Evolutionary conservation across 768 basidiomycete species (phyloP).

Genomic region (Chalciporus pseudorubinellus): DNA sequence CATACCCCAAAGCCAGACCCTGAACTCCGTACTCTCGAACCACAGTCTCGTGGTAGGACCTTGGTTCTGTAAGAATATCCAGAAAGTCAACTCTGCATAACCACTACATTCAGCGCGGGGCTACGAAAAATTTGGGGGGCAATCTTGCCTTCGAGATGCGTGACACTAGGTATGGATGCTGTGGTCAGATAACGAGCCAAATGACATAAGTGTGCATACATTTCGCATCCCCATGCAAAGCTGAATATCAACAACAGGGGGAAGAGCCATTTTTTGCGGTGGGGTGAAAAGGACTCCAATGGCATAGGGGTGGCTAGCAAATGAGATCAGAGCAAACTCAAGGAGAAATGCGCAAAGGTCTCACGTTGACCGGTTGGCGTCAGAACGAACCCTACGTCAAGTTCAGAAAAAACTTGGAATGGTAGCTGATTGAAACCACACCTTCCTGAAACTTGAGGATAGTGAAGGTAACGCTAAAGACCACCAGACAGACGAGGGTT

Average conservation of each 20-base stretch:
- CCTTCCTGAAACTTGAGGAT: conserved; percentile 74
- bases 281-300: conserved; percentile 45
- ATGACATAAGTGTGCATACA: conserved; percentile 46
- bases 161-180: conserved; percentile 45
- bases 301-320: conserved; percentile 57
- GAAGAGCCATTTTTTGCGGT: conserved; percentile 53
- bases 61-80: conserved; percentile 81
- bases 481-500: conserved; percentile 61
- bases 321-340: conserved; percentile 4
- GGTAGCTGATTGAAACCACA: conserved; percentile 19
- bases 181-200: conserved; percentile 4
- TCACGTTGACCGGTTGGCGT: conserved; percentile 12
- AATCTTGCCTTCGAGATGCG: conserved; percentile 72
- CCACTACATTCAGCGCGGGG: conserved; percentile 4
- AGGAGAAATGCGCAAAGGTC: neutral
- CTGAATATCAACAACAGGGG: conserved; percentile 72
- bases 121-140: neutral
- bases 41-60: conserved; percentile 67
- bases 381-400: conserved; percentile 14
- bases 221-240: conserved; percentile 72
- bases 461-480: conserved; percentile 62
- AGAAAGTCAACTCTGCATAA: conserved; percentile 67
- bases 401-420: neutral
- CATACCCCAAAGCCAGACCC: conserved; percentile 66
- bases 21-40: conserved; percentile 81